A percentile compares a stretch with the other conserved stretches of the same genome.
These are phyloP conservation scores for Corylus americana DNA, from an alignment of 306 rosid genomes.

Conservation along the genomic window DNA sequence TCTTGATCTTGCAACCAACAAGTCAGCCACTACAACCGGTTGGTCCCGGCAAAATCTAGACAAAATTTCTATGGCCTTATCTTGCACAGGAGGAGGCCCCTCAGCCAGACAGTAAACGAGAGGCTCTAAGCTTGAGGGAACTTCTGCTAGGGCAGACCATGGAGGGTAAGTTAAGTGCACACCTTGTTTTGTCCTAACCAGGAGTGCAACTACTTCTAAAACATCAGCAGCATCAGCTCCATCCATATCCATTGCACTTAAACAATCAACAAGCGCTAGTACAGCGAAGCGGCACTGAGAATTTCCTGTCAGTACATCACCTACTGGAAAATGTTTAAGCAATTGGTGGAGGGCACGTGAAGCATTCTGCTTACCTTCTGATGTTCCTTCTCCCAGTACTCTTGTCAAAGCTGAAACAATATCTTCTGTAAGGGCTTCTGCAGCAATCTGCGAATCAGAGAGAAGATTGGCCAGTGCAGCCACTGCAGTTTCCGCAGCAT, in stretches of 20 bases:
- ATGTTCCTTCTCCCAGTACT: slow-evolving; percentile 82
- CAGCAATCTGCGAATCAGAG: slow-evolving; percentile 75
- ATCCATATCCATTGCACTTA: slow-evolving; percentile 59
- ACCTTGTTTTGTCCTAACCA: slow-evolving; percentile 72
- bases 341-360: slow-evolving; percentile 85
- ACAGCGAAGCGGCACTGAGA: slow-evolving; percentile 68
- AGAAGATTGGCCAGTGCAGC: slow-evolving; percentile 96
- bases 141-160: slow-evolving; percentile 69
- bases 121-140: slow-evolving; percentile 69
- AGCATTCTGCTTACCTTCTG: slow-evolving; percentile 83
- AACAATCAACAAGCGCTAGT: slow-evolving; percentile 79
- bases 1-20: slow-evolving; percentile 56
- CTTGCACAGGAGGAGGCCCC: slow-evolving; percentile 78
- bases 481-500: slow-evolving; percentile 89
- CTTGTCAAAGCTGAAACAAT: slow-evolving; percentile 79
- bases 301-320: slow-evolving; percentile 68
- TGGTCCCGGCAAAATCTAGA: slow-evolving; percentile 85
- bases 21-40: slow-evolving; percentile 61
- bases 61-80: slow-evolving; percentile 82
- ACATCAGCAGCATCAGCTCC: slow-evolving; percentile 73
- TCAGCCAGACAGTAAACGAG: slow-evolving; percentile 77
- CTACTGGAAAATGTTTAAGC: slow-evolving; percentile 76
- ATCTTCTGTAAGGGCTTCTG: slow-evolving; percentile 76
- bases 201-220: slow-evolving; percentile 77
- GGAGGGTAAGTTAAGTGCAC: slow-evolving; percentile 52